Evolutionary conservation across 768 basidiomycete genomes (phyloP), one percentile per base, ranked within the genome.

Genomic region (Boletus subparvulus): DNA sequence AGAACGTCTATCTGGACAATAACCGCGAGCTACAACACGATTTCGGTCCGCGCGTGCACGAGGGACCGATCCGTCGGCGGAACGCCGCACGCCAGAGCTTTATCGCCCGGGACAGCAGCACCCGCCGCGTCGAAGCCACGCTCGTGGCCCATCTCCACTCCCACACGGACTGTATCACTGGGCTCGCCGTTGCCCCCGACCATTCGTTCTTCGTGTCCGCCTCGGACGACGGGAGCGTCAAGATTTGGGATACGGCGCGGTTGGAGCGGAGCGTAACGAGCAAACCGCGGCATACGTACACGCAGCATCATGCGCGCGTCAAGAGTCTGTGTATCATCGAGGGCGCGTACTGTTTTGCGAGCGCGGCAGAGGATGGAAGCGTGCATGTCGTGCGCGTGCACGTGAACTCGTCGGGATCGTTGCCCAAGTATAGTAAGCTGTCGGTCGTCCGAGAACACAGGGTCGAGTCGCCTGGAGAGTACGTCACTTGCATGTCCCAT

Each of bases 141-240:
- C 81, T 98, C 52, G 83, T 98, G 50, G 87, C 90, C 0, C 89
- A 96, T 70, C 80, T 97, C 16, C 81, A 82, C 17, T 90, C 93
- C 4, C 96, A 98, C 67, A 81, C 85, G 0, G 92, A 88, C 26
- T 78, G 85, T 2, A 77, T 98, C 55, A 93, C 88, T 3, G 82
- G 85, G 9, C 76, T 98, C 24, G 88, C 88, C 2, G 90, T 94
- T 24, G 87, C 96, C 1, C 95, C 96, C 3, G 97, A 98, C 65
- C 93, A 97, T 64, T 75, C 87, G 69, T 99, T 97, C 78, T 98
- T 99, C 61, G 86, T 95, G 4, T 92, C 96, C 0, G 86, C 90
- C 37, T 96, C 94, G 1, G 87, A 98, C 59, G 96, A 98, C 72
- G 92, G 91, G 75, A 94, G 91, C 0, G 86, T 95, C 66, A 95